These are phyloP conservation scores for Cocos nucifera DNA, from an alignment of 176 grass and related monocot species.

Conservation along the genomic window DNA sequence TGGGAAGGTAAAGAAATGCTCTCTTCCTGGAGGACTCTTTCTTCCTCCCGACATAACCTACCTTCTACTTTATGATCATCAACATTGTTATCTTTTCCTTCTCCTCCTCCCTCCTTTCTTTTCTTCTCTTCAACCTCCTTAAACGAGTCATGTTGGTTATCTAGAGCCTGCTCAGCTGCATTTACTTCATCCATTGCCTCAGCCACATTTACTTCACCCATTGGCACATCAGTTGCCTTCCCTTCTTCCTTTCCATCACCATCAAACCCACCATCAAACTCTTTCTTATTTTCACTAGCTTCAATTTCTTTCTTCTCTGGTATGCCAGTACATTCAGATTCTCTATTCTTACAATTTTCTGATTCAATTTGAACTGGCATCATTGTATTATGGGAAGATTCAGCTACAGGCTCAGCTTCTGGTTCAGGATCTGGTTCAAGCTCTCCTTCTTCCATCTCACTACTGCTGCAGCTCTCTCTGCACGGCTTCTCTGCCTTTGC, in stretches of 20 bases:
- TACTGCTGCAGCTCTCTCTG: conserved; percentile 25
- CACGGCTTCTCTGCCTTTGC: conserved; percentile 25
- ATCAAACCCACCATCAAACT: conserved; percentile 5
- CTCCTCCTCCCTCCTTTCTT: conserved; percentile 4
- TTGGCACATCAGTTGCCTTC: not conserved
- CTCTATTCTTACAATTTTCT: conserved; percentile 19
- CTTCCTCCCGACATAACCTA: conserved; percentile 14
- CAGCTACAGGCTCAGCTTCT: conserved; percentile 10
- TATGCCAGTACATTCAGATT: not conserved
- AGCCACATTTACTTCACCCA: not conserved
- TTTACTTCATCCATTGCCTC: not conserved
- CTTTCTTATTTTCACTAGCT: conserved; percentile 5
- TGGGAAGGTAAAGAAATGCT: conserved; percentile 11
- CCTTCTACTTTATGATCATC: conserved; percentile 18
- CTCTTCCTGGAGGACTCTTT: conserved; percentile 29
- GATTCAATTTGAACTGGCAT: conserved; percentile 15
- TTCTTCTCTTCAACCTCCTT: conserved; percentile 1
- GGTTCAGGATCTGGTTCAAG: conserved; percentile 47
- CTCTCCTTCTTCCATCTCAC: conserved; percentile 94
- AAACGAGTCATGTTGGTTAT: not conserved
- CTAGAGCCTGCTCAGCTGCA: not conserved
- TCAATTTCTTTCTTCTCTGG: not conserved
- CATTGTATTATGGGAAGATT: conserved; percentile 15
- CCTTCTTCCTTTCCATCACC: conserved; percentile 12
- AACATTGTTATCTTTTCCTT: not conserved